These are phyloP conservation scores for Metschnikowia aberdeeniae DNA, from an alignment of 805 yeast genomes.

Conservation along the genomic window DNA sequence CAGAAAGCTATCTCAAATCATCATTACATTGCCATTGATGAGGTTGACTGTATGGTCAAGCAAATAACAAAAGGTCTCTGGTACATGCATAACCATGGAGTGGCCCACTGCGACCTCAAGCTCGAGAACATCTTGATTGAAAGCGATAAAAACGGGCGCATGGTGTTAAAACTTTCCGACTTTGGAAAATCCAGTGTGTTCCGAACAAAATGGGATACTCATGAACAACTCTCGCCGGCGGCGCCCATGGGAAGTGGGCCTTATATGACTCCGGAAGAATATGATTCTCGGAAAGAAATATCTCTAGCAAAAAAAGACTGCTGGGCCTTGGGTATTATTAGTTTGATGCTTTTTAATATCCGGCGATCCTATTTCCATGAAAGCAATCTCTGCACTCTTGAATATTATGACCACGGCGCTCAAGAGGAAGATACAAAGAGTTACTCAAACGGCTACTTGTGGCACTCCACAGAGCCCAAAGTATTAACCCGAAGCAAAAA, in stretches of 20 bases:
- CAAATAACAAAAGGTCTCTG: conserved; percentile 78
- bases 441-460: conserved; percentile 26
- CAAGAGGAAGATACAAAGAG: conserved; percentile 15
- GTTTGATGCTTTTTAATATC: conserved; percentile 28
- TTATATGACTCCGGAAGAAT: conserved; percentile 91
- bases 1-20: conserved; percentile 10
- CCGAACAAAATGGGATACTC: conserved; percentile 80
- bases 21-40: conserved; percentile 34
- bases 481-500: conserved; percentile 8
- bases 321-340: conserved; percentile 77
- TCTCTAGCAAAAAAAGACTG: conserved; percentile 81
- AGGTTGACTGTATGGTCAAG: conserved; percentile 86
- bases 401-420: conserved; percentile 14
- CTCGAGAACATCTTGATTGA: conserved; percentile 75
- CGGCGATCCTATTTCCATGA: conserved; percentile 24
- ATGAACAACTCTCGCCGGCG: conserved; percentile 40
- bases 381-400: conserved; percentile 11
- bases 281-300: conserved; percentile 35
- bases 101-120: conserved; percentile 89
- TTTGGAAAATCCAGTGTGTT: conserved; percentile 92
- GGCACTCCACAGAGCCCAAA: conserved; percentile 29
- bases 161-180: conserved; percentile 48
- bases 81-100: conserved; percentile 87
- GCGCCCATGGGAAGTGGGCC: conserved; percentile 89
- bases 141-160: conserved; percentile 28